These are phyloP conservation scores for Candida gorgasii DNA, from an alignment of 805 yeast genomes.

Conservation along the genomic window DNA sequence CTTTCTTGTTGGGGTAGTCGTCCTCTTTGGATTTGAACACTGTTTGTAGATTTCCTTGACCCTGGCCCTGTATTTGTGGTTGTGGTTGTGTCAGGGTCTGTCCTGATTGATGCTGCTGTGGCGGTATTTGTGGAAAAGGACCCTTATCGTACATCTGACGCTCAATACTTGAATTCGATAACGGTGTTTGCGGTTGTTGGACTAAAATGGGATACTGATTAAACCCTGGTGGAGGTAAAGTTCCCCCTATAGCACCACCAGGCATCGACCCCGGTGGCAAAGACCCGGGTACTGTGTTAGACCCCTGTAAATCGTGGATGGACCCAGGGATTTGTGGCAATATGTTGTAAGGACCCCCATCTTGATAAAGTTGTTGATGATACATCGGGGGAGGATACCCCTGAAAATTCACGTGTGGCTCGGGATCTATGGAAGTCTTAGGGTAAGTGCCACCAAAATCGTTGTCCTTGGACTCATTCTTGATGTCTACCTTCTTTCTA, in stretches of 20 bases:
- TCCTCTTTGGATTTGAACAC: background rate
- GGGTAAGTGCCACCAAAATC: background rate
- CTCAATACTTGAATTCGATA: slow-evolving; percentile 1
- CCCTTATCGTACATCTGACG: background rate
- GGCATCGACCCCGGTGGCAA: no score
- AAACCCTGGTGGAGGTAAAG: background rate
- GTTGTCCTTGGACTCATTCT: background rate
- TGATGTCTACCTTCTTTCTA: background rate
- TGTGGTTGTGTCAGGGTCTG: background rate
- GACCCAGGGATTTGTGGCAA: background rate
- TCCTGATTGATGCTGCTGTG: background rate
- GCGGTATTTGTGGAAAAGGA: background rate
- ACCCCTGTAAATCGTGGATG: no score
- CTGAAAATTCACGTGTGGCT: background rate
- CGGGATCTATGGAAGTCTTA: background rate
- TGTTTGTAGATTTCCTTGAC: no score
- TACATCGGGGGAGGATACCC: slow-evolving; percentile 2
- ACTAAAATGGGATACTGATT: slow-evolving; percentile 1
- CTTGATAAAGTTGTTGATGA: slow-evolving; percentile 5
- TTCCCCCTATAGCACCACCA: background rate
- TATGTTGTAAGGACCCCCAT: background rate
- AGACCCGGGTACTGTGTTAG: no score
- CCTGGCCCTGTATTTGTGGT: no score
- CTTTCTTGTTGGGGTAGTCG: background rate
- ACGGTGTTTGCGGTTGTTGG: slow-evolving; percentile 1